phyloP scores from a whole-genome alignment of 257 asterid genomes.

The Ilex aquifolium region DNA sequence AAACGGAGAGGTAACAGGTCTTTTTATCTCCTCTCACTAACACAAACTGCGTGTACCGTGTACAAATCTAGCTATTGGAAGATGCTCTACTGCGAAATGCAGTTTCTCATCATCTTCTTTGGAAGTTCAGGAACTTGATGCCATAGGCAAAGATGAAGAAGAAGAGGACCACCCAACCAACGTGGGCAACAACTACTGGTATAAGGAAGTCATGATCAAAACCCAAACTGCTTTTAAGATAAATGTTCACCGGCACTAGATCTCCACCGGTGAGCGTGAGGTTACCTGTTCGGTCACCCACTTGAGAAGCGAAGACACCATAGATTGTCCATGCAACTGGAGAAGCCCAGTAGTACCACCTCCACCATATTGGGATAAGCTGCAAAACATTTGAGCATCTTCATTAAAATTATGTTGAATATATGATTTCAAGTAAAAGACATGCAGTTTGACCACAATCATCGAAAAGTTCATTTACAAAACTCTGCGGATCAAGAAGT shows the following conservation, averaged over 20 bases:
- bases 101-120: slow-evolving; percentile 34
- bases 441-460: too few species aligned
- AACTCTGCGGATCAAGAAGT: not conserved
- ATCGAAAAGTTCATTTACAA: too few species aligned
- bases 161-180: slow-evolving; percentile 82
- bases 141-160: slow-evolving; percentile 77
- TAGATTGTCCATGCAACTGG: slow-evolving; percentile 79
- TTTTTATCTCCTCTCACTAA: too few species aligned
- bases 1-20: too few species aligned
- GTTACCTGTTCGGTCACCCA: slow-evolving; percentile 39
- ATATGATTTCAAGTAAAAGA: too few species aligned
- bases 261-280: slow-evolving; percentile 27
- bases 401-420: too few species aligned
- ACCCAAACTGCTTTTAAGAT: slow-evolving; percentile 46
- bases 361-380: slow-evolving; percentile 88
- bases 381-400: slow-evolving; percentile 18
- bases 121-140: slow-evolving; percentile 80
- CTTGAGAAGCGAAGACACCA: slow-evolving; percentile 53
- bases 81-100: not conserved
- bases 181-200: slow-evolving; percentile 57
- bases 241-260: slow-evolving; percentile 23
- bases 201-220: slow-evolving; percentile 60
- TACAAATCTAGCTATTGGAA: slow-evolving; percentile 6
- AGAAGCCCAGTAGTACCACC: slow-evolving; percentile 93
- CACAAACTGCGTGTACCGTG: not conserved